Percentiles rank a stretch among this genome's conserved stretches.
These are phyloP conservation scores for Boletus subcaerulescens DNA, from an alignment of 768 basidiomycete species.

Conservation along the genomic window DNA sequence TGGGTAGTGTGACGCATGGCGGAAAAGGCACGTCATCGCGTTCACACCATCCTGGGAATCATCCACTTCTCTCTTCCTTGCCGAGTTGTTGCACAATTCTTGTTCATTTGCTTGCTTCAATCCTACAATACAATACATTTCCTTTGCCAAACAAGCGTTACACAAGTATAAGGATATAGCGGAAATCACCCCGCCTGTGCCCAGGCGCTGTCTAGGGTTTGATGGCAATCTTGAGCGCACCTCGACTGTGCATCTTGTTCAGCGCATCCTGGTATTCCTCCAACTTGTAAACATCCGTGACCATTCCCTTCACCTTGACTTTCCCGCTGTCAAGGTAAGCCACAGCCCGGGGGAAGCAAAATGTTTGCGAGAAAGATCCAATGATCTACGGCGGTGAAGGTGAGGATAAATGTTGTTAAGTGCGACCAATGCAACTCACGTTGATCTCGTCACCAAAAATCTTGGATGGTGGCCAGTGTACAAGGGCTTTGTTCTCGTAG, in stretches of 20 bases:
- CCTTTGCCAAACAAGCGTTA: not conserved
- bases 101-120: not conserved
- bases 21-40: too few species aligned
- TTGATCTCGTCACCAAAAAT: conserved; percentile 72
- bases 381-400: conserved; percentile 55
- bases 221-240: conserved; percentile 59
- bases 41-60: conserved; percentile 10
- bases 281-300: conserved; percentile 63
- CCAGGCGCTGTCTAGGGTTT: conserved; percentile 40
- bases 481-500: conserved; percentile 80
- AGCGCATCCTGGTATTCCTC: conserved; percentile 69
- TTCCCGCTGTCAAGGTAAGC: conserved; percentile 87
- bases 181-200: not conserved
- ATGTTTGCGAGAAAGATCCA: conserved; percentile 86
- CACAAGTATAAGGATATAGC: conserved; percentile 25
- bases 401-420: not conserved
- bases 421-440: conserved; percentile 27
- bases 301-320: conserved; percentile 79
- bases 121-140: not conserved
- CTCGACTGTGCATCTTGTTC: conserved; percentile 67
- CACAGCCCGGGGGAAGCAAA: conserved; percentile 88
- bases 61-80: too few species aligned
- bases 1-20: too few species aligned
- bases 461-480: conserved; percentile 85
- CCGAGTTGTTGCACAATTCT: not conserved